Evolutionary conservation across 768 basidiomycete species (phyloP).

Genomic region (Fomitopsis serialis): DNA sequence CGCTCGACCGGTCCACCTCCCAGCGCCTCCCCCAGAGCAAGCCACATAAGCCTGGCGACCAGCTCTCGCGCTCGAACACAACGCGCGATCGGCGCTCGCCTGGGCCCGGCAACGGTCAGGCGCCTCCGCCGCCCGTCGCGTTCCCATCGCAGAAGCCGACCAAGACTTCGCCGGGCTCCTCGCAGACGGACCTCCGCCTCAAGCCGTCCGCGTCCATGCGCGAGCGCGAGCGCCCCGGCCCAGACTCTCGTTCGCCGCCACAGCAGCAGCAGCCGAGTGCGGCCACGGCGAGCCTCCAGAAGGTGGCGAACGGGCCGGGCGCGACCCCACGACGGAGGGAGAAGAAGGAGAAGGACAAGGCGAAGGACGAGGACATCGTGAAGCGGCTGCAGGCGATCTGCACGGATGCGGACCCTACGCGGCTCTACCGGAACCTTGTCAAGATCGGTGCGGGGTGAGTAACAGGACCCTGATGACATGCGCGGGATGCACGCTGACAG

Average conservation of each 20-base stretch:
- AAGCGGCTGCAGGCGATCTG: conserved; percentile 90
- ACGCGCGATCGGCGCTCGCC: conserved; percentile 54
- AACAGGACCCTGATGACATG: conserved; percentile 1
- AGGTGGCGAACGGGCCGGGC: conserved; percentile 53
- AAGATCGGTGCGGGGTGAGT: conserved; percentile 98
- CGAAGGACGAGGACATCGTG: conserved; percentile 84
- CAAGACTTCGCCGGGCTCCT: conserved; percentile 36
- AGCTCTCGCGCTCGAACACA: conserved; percentile 61
- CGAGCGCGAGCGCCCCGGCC: conserved; percentile 13
- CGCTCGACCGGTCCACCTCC: conserved; percentile 85
- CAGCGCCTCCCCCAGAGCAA: conserved; percentile 64
- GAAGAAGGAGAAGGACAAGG: conserved; percentile 78
- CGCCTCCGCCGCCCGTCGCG: conserved; percentile 7
- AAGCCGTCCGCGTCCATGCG: conserved; percentile 16
- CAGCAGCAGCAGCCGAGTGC: conserved; percentile 49
- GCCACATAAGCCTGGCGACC: conserved; percentile 29
- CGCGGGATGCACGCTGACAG: background rate
- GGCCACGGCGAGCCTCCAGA: conserved; percentile 60
- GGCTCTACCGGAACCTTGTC: conserved; percentile 84
- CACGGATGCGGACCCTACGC: conserved; percentile 95
- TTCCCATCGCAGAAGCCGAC: conserved; percentile 11
- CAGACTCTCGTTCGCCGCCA: conserved; percentile 10
- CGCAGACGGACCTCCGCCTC: conserved; percentile 44
- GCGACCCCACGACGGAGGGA: conserved; percentile 83
- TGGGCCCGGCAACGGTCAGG: conserved; percentile 13